Evolutionary conservation across 2,329 filamentous ascomycete genomes (phyloP).

Genomic region (Aspergillus piperis): DNA sequence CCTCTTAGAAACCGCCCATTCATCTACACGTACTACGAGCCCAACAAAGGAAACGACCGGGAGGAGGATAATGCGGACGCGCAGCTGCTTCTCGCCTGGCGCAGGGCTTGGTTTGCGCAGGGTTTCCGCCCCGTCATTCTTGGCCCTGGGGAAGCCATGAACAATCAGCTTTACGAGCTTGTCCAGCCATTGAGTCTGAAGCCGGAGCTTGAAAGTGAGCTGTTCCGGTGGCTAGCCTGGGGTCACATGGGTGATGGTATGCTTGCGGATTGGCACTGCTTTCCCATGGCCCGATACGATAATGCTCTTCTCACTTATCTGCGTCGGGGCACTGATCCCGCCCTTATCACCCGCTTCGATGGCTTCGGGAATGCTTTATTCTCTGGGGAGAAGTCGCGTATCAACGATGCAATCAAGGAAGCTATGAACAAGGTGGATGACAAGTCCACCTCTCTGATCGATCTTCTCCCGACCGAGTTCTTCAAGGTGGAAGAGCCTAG

Average conservation of each 20-base stretch:
- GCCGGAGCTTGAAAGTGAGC: conserved; percentile 64
- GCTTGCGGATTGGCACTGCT: conserved; percentile 73
- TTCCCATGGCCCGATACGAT: conserved; percentile 79
- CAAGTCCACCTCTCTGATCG: conserved; percentile 63
- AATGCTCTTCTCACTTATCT: conserved; percentile 72
- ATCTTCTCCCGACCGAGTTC: conserved; percentile 59
- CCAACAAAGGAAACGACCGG: conserved; percentile 62
- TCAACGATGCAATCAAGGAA: conserved; percentile 64
- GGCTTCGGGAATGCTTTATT: conserved; percentile 71
- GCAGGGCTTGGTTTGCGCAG: conserved; percentile 91
- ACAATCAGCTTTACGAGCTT: conserved; percentile 74
- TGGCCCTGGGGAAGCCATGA: conserved; percentile 75
- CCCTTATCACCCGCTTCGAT: conserved; percentile 70
- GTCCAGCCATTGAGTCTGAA: conserved; percentile 63
- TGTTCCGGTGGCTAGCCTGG: conserved; percentile 91
- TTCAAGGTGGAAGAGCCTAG: conserved; percentile 68
- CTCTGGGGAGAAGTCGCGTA: conserved; percentile 65
- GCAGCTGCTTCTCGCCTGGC: conserved; percentile 80
- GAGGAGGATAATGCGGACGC: conserved; percentile 72
- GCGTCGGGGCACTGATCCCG: conserved; percentile 72
- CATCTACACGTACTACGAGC: conserved; percentile 91
- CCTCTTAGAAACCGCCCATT: conserved; percentile 68
- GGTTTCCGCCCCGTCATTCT: conserved; percentile 86
- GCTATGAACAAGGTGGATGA: conserved; percentile 60
- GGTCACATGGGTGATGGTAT: conserved; percentile 84